These are phyloP conservation scores for Penicillium antarcticum DNA, from an alignment of 495 filamentous ascomycete species.

Conservation along the genomic window DNA sequence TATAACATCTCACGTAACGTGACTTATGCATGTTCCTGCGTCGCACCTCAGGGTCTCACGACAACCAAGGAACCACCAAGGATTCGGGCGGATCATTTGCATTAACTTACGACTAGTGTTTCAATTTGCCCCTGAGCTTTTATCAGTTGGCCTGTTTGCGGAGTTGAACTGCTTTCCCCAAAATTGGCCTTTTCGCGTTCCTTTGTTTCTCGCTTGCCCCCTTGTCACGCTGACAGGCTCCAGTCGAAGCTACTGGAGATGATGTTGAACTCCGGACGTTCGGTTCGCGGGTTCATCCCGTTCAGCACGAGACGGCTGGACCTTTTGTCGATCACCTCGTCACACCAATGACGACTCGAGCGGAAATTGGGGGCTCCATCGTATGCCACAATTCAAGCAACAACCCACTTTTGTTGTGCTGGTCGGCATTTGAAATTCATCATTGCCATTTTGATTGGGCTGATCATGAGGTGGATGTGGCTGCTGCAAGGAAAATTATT, in stretches of 20 bases:
- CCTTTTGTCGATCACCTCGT: conserved; percentile 21
- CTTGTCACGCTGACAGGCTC: too few species aligned
- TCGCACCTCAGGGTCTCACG: background rate
- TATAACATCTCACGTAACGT: too few species aligned
- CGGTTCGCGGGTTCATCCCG: conserved; percentile 16
- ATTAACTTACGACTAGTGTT: conserved; percentile 3
- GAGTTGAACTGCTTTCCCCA: background rate
- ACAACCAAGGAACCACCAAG: background rate
- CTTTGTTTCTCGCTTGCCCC: background rate
- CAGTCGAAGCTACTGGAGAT: too few species aligned
- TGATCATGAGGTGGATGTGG: background rate
- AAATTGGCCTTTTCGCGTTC: background rate
- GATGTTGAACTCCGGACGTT: background rate
- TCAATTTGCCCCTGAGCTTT: conserved; percentile 9
- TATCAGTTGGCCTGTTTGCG: background rate
- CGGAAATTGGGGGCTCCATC: conserved; percentile 27
- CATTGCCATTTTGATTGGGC: background rate
- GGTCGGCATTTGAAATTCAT: background rate
- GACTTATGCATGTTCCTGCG: background rate
- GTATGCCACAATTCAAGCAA: conserved; percentile 1
- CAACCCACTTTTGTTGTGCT: background rate
- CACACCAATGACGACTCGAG: conserved; percentile 19
- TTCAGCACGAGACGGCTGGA: conserved; percentile 15
- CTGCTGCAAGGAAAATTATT: background rate
- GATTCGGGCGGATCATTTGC: background rate